phyloP scores from a whole-genome alignment of 2,329 filamentous ascomycete species.

The Fusarium cyanostomum region DNA sequence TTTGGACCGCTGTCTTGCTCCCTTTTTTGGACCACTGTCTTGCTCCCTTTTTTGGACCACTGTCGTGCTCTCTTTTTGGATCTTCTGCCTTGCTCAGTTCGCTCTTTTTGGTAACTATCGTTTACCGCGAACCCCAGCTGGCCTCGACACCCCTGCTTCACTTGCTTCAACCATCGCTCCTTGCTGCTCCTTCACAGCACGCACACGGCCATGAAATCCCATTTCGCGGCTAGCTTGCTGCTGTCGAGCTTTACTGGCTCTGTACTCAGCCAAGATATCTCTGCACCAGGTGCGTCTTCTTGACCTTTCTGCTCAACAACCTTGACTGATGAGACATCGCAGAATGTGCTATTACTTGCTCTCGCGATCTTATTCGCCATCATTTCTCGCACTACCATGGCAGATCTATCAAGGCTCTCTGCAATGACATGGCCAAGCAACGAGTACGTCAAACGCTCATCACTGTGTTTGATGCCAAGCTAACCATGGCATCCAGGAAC shows the following conservation, averaged over 20 bases:
- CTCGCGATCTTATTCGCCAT: conserved; percentile 15
- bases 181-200: conserved; percentile 9
- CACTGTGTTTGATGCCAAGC: conserved; percentile 18
- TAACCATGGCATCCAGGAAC: conserved; percentile 34
- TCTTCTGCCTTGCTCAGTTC: conserved; percentile 29
- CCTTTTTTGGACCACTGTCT: conserved; percentile 41
- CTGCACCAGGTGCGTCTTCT: conserved; percentile 21
- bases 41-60: conserved; percentile 41
- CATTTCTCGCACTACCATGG: conserved; percentile 4
- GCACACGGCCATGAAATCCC: conserved; percentile 37
- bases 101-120: conserved; percentile 46
- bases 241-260: conserved; percentile 18
- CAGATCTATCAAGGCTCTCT: conserved; percentile 20
- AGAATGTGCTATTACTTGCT: conserved; percentile 36
- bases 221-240: conserved; percentile 15
- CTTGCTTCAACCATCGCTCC: conserved; percentile 27
- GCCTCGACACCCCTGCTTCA: no score
- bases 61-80: conserved; percentile 48
- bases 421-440: conserved; percentile 36
- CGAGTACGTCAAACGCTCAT: conserved; percentile 27
- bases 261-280: neutral
- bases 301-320: neutral
- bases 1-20: conserved; percentile 37
- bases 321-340: neutral
- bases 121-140: conserved; percentile 40